These are phyloP conservation scores for Physcomitrellopsis africana DNA, from an alignment of 225 moss, liverwort and hornwort species.

Conservation along the genomic window DNA sequence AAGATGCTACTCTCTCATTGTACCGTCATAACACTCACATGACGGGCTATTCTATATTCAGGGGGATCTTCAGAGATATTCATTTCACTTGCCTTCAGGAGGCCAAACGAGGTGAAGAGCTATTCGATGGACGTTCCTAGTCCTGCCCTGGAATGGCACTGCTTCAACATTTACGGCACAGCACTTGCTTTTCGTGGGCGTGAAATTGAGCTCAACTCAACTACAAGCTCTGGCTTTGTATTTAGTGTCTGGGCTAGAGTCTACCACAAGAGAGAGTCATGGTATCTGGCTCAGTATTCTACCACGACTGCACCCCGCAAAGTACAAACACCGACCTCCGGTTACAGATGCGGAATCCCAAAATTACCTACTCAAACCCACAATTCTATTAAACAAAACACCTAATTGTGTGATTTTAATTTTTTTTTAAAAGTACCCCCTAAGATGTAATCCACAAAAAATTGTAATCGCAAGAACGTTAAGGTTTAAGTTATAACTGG, in stretches of 20 bases:
- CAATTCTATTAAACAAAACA: too few relatives aligned
- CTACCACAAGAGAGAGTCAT: too few relatives aligned
- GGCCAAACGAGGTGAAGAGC: conserved; percentile 31
- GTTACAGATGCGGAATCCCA: too few relatives aligned
- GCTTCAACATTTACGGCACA: conserved; percentile 6
- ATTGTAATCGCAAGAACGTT: too few relatives aligned
- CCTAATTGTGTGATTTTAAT: too few relatives aligned
- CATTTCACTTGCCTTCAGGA: conserved; percentile 53
- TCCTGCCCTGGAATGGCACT: conserved; percentile 12
- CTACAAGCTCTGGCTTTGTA: conserved; percentile 16
- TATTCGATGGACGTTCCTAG: conserved; percentile 32
- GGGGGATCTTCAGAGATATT: conserved; percentile 42
- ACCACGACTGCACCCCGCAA: too few relatives aligned
- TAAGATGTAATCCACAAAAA: too few relatives aligned
- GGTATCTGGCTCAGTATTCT: too few relatives aligned
- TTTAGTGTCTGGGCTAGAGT: conserved; percentile 10
- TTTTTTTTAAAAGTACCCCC: too few relatives aligned
- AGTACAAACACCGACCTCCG: too few relatives aligned
- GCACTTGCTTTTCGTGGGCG: conserved; percentile 32
- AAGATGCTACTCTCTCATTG: conserved; percentile 38
- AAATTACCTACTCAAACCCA: too few relatives aligned
- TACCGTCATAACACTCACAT: conserved; percentile 38
- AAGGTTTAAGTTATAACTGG: too few relatives aligned
- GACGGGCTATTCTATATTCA: conserved; percentile 46
- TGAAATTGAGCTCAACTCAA: conserved; percentile 19